These are phyloP conservation scores for Coffea humblotiana DNA, from an alignment of 305 asterid species.

Conservation along the genomic window DNA sequence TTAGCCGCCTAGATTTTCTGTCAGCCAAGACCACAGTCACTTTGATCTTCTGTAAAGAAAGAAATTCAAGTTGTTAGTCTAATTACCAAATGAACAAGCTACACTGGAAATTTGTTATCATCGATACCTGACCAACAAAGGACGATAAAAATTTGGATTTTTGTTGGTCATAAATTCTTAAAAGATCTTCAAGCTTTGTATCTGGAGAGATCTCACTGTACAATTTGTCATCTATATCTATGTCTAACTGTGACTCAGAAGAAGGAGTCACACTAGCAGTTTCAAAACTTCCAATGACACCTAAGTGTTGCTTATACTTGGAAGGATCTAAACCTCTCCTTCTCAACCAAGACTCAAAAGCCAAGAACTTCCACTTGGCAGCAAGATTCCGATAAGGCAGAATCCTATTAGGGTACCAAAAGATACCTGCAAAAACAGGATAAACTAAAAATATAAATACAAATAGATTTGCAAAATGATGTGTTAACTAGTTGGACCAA, in stretches of 20 bases:
- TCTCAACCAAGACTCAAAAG: conserved; percentile 97
- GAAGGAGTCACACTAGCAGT: conserved; percentile 41
- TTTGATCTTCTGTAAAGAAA: conserved; percentile 60
- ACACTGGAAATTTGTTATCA: conserved; percentile 10
- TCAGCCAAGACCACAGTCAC: conserved; percentile 72
- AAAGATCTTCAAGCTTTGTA: conserved; percentile 86
- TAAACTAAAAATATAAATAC: conserved; percentile 15
- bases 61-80: conserved; percentile 17
- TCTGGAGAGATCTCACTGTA: conserved; percentile 51
- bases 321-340: conserved; percentile 84
- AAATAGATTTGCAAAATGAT: background rate
- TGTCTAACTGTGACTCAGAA: conserved; percentile 38
- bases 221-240: conserved; percentile 32
- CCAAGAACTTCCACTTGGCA: conserved; percentile 90
- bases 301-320: conserved; percentile 70
- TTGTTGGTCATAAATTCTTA: conserved; percentile 79
- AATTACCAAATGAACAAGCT: conserved; percentile 13
- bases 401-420: conserved; percentile 90
- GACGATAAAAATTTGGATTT: conserved; percentile 83
- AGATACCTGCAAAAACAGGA: conserved; percentile 58
- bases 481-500: conserved; percentile 16
- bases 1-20: conserved; percentile 69
- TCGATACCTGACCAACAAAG: conserved; percentile 93
- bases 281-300: conserved; percentile 69
- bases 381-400: conserved; percentile 92